Evolutionary conservation across 176 grass and related monocot species (phyloP).

Genomic region (Raddia guianensis): DNA sequence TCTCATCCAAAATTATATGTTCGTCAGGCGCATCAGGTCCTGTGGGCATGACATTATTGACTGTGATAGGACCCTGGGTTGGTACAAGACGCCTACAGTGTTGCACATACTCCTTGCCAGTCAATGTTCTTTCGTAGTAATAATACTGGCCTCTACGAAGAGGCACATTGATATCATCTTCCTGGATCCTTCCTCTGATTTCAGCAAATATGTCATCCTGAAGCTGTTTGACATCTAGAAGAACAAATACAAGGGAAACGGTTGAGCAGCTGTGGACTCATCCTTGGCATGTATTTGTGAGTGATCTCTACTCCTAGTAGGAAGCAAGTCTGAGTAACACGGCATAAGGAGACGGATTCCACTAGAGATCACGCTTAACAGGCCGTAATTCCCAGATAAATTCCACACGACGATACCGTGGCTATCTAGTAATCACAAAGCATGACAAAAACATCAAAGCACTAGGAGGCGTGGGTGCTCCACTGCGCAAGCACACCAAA

Average conservation of each 20-base stretch:
- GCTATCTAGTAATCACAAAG: neutral
- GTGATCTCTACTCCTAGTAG: neutral
- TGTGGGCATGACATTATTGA: conserved; percentile 69
- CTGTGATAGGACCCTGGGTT: conserved; percentile 48
- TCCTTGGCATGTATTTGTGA: conserved; percentile 14
- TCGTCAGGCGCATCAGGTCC: conserved; percentile 65
- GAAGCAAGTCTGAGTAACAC: neutral
- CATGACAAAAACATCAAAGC: neutral
- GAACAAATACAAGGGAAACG: neutral
- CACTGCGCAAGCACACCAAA: conserved; percentile 1
- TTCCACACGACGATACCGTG: neutral
- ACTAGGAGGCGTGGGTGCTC: neutral
- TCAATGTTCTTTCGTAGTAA: conserved; percentile 81
- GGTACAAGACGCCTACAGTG: conserved; percentile 62
- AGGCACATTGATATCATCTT: conserved; percentile 70
- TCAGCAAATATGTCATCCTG: conserved; percentile 79
- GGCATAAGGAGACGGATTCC: neutral
- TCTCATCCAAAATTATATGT: conserved; percentile 89
- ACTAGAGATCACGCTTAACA: neutral
- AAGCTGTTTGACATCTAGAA: conserved; percentile 73
- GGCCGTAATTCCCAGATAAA: neutral
- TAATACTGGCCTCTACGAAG: conserved; percentile 63
- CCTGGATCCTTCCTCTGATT: conserved; percentile 88
- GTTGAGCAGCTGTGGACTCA: neutral
- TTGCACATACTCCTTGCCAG: conserved; percentile 79